Percentiles rank a stretch among this genome's conserved stretches.
Conservation (phyloP, 78 protist species). For the Polysphondylium violaceum region DNA sequence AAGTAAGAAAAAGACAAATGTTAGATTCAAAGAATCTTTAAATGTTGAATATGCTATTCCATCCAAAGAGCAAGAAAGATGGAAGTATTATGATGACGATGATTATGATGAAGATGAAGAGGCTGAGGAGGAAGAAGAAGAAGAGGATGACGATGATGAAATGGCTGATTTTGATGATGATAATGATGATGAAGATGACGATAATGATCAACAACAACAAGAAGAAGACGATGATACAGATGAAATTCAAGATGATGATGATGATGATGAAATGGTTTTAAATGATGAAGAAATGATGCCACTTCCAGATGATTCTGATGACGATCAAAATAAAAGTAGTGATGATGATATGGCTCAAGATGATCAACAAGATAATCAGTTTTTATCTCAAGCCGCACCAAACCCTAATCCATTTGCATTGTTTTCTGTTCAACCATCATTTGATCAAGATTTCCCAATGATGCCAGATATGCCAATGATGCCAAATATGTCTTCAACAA, state of each 20-base stretch:
- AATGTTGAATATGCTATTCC: slow-evolving; percentile 38
- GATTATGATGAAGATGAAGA: neutral
- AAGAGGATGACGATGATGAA: neutral
- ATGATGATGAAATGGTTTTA: neutral
- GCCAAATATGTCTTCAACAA: neutral
- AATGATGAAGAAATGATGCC: neutral
- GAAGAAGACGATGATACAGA: neutral
- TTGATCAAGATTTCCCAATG: neutral
- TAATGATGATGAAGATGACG: neutral
- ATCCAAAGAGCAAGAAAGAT: neutral
- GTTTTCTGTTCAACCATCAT: too few species aligned
- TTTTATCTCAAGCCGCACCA: neutral
- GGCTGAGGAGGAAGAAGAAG: slow-evolving; percentile 8
- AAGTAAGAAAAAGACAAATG: neutral
- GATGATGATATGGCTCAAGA: neutral
- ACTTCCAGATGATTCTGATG: neutral
- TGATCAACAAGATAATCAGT: neutral
- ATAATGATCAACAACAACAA: too few species aligned
- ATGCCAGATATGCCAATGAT: neutral
- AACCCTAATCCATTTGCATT: neutral
- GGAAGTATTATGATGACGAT: neutral
- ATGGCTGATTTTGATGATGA: neutral
- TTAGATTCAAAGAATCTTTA: slow-evolving; percentile 19
- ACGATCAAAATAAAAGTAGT: neutral
- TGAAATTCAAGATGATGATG: slow-evolving; percentile 6